phyloP scores from a whole-genome alignment of 352 stramenopile genomes.

The Phytophthora constricta region DNA sequence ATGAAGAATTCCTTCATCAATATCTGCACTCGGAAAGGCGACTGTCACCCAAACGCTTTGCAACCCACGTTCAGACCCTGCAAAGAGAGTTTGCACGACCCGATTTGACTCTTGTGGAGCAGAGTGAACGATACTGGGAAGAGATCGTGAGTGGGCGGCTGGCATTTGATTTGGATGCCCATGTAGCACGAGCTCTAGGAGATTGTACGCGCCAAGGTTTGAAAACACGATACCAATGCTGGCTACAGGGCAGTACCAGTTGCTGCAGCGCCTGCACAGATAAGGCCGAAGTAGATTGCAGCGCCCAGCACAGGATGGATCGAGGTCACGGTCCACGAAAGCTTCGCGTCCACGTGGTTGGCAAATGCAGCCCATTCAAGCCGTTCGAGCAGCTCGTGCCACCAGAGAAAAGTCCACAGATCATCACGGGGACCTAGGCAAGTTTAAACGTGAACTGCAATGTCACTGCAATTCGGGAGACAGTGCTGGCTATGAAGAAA shows the following conservation, averaged over 20 bases:
- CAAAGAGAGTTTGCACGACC: constrained; percentile 53
- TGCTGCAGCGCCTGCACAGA: constrained; percentile 20
- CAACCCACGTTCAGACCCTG: constrained; percentile 53
- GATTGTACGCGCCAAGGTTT: constrained; percentile 53
- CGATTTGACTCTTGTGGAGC: constrained; percentile 57
- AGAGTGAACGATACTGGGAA: constrained; percentile 77
- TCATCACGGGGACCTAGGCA: constrained; percentile 64
- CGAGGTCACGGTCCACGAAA: constrained; percentile 43
- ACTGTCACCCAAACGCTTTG: constrained; percentile 49
- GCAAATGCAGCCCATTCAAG: constrained; percentile 63
- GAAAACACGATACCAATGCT: constrained; percentile 53
- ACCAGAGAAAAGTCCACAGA: constrained; percentile 50
- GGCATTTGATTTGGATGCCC: constrained; percentile 65
- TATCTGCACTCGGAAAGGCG: constrained; percentile 26
- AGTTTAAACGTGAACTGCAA: constrained; percentile 63
- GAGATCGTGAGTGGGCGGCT: constrained; percentile 69
- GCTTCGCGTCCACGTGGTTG: constrained; percentile 79
- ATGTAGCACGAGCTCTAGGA: constrained; percentile 49
- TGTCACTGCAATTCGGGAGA: constrained; percentile 49
- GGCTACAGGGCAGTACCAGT: constrained; percentile 52
- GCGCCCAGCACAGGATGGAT: neutral
- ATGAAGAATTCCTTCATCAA: constrained; percentile 43
- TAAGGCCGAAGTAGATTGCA: neutral
- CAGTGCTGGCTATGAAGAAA: neutral
- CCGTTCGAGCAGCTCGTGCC: constrained; percentile 66